phyloP scores from a whole-genome alignment of 1,284 basidiomycete genomes.

The Rhodotorula sp. region DNA sequence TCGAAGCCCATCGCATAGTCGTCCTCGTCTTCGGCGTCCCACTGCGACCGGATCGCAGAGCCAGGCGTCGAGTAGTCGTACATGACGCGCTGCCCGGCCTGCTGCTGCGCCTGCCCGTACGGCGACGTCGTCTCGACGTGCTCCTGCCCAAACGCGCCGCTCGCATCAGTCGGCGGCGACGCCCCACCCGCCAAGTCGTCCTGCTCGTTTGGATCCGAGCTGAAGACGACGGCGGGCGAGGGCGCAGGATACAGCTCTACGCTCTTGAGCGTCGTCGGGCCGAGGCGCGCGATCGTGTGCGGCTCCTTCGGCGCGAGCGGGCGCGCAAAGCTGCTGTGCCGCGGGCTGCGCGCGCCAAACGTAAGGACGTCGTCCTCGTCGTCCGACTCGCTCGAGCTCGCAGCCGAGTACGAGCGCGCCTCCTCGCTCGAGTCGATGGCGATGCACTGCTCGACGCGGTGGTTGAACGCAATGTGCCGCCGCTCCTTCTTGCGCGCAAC shows the following conservation, averaged over 20 bases:
- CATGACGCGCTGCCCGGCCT: slow-evolving; percentile 20
- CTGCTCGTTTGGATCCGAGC: slow-evolving; percentile 43
- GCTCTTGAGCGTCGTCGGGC: slow-evolving; percentile 90
- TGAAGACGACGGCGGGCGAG: slow-evolving; percentile 65
- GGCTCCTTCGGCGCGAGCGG: slow-evolving; percentile 35
- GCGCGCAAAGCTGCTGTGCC: slow-evolving; percentile 30
- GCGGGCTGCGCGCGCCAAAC: slow-evolving; percentile 43
- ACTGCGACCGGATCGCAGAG: slow-evolving; percentile 36
- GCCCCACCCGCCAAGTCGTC: slow-evolving; percentile 5
- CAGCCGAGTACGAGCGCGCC: slow-evolving; percentile 44
- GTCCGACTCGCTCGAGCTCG: slow-evolving; percentile 49
- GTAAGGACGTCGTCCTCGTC: slow-evolving; percentile 65
- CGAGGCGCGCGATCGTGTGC: slow-evolving; percentile 85
- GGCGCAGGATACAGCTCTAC: slow-evolving; percentile 53
- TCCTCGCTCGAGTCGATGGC: slow-evolving; percentile 65
- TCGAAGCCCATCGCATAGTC: slow-evolving; percentile 56
- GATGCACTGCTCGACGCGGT: slow-evolving; percentile 95
- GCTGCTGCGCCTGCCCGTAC: slow-evolving; percentile 12
- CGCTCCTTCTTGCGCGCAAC: slow-evolving; percentile 49
- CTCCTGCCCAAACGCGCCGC: slow-evolving; percentile 5
- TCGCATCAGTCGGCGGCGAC: slow-evolving; percentile 1
- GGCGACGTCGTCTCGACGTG: slow-evolving; percentile 11
- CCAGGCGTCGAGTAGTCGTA: slow-evolving; percentile 50
- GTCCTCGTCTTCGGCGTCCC: slow-evolving; percentile 57
- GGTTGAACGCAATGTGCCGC: slow-evolving; percentile 95